Evolutionary conservation across 305 asterid species (phyloP), one percentile per base, ranked within the genome.

Genomic region (Ajuga reptans): DNA sequence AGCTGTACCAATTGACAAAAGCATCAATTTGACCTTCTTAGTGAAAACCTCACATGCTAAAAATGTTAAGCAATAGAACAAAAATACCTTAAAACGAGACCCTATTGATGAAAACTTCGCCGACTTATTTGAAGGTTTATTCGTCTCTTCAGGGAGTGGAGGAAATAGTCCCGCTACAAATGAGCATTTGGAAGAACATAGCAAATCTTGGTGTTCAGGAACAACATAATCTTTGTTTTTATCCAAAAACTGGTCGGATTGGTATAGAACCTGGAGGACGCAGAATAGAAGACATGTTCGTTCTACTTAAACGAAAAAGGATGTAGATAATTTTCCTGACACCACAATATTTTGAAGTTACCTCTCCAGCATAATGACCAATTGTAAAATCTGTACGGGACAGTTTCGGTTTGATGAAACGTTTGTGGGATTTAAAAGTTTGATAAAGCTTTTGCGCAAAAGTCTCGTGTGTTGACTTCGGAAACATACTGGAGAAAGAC

Each of bases 281-380:
- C 66, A 72, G 72, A 75, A 68, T 18, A 34, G 56, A 36, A 71
- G 58, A 43, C 36, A 70, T 52, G 55, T 15, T 49, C 66, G 42
- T 27, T 71, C 67, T 18, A 63, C 70, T 16, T 70, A 64, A 61
- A 72, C 33, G 45, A 56, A 61, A 27, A 43, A 46, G 47, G 65
- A 8, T 34, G 67, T 12, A 61, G 72, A 78, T 67, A 43, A 39
- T 45, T 36, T 58, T 52, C 55, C 34, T 64, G 18, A 42, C 11
- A 60, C 37, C 14, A 66, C 72, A 69, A 43, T 65, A 68, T 51
- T 50, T 72, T 71, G 73, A 78, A 57, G 70, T 76, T 77, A 92
- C 98, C 98, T 92, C 98, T 80, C 98, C 98, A 49, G 98, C 98
- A 79, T 92, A 92, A 81, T 92, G 98, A 79, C 87, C 82, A 82